Evolutionary conservation across 768 basidiomycete species (phyloP), one percentile per base, ranked within the genome.

Genomic region (Lyophyllum shimeji): DNA sequence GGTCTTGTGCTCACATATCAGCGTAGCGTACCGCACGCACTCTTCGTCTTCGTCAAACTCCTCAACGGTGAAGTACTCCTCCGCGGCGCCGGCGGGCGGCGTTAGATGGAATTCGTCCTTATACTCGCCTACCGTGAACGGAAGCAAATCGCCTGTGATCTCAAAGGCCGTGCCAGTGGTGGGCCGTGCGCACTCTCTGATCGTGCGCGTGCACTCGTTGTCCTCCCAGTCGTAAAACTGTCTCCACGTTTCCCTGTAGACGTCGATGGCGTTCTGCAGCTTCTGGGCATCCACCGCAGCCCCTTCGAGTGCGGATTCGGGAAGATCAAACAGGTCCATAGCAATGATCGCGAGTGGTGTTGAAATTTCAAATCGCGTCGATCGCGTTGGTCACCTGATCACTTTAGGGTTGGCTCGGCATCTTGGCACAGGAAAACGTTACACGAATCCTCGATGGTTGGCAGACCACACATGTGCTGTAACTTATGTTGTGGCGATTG

Each of bases 201-300:
- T 56, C 4, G 31, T 29, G 29, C 43, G 46, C n/a, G n/a, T 44
- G 50, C 71, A 76, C 7, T 71, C 59, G 0, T 50, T 55, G 1
- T 64, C 61, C 55, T 82, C 79, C 76, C 77, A 79, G n/a, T 52
- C 51, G 46, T 82, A 81, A 60, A 81, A 82, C 7, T 75, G 72
- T 2, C 62, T 42, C 81, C 82, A 82, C 25, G 76, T 67, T 1
- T 60, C 56, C 31, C 64, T 60, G 60, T 77, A 80, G 27, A 74
- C 63, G 3, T 50, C 43, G 3, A 63, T 59, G 3, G 69, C 77
- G 42, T 65, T 54, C 0, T 63, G 50, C 17, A 61, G 37, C 31
- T 31, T 58, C 23, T 44, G 20, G 39, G 25, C 25, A 9, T 56
- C 40, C 20, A 47, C 29, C 8, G 18, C 24, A 25, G 18, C 21